Evolutionary conservation across 441 rosid species (phyloP), one percentile per base, ranked within the genome.

Genomic region (Populus hybrid): DNA sequence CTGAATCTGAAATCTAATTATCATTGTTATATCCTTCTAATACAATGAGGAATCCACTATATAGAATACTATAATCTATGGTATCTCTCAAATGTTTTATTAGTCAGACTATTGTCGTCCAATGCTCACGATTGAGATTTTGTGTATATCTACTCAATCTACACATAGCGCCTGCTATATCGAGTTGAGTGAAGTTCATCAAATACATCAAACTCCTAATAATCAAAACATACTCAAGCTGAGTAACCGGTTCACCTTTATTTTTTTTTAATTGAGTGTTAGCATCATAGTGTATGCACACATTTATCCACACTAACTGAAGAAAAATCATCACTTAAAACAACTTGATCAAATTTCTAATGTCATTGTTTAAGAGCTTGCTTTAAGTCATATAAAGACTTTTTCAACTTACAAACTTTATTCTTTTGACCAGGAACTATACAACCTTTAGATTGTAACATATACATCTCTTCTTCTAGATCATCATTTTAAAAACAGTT

Each of bases 11-110:
- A n/a, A 69, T 35, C 3, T 1, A 69, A 16, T 69, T 69, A 20
- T 53, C 72, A 35, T 69, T 24, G 9, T 3, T 69, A 23, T 69
- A 69, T 69, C 72, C 72, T 18, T 69, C 72, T 35, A 69, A 69
- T 69, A 35, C 72, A 69, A 0, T 0, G 24, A 45, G 45, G 16
- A 31, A 14, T 21, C 45, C 31, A 31, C 3, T 69, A 69, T 69
- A 35, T 16, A 16, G 26, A 16, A 69, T 69, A 6, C 72, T 8
- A 35, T 0, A 6, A 9, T 18, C 31, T 45, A 69, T 69, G 45
- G 72, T 69, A 69, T 53, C 72, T 69, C 72, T 69, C 28, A 69
- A 2, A 33, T 69, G 31, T 69, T 35, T 69, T 53, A 69, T 31
- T 26, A 69, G 3, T 35, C 18, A 3, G 45, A 14, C 23, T 35